Evolutionary conservation across 352 stramenopile genomes (phyloP), one percentile per base, ranked within the genome.

Genomic region (Phytopythium boreale): DNA sequence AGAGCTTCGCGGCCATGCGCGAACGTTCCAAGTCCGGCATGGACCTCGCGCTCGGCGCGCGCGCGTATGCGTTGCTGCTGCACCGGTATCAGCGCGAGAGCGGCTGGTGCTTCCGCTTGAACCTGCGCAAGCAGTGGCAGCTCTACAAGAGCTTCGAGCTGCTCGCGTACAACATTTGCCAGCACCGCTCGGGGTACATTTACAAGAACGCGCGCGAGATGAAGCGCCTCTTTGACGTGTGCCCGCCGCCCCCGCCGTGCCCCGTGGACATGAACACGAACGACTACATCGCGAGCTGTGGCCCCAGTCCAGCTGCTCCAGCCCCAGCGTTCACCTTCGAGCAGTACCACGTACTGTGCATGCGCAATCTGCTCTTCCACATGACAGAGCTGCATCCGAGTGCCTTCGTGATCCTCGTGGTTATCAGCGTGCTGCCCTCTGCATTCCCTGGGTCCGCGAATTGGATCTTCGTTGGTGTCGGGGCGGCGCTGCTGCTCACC

Each of bases 141-240:
- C 68, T 94, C 8, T 96, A 84, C 83, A 96, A 93, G 62, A 92
- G 84, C 57, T 92, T 96, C 46, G 87, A 96, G 69, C 82, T 96
- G 56, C 69, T 96, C 11, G 87, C 87, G 56, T 94, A 92, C 77
- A 96, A 96, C 58, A 90, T 96, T 62, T 96, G 87, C 62, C 84
- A 96, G 68, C 76, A 96, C 60, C 79, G 87, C 3, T 92, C 82
- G 4, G 84, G 85, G 14, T 96, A 96, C 60, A 87, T 96, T 50
- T 96, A 96, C 82, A 96, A 96, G 71, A 96, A 96, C 62, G 85
- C 87, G 4, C 27, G 62, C 3, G 87, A 94, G 62, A 94, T 96
- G 87, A 70, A 92, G 59, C 72, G 87, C 19, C 75, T 96, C 22
- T 95, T 95, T 70, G 79, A 74, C 11, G 74, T 92, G 20, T 64